Conservation (phyloP, 768 basidiomycete species). For the Pleurotus ostreatus region DNA sequence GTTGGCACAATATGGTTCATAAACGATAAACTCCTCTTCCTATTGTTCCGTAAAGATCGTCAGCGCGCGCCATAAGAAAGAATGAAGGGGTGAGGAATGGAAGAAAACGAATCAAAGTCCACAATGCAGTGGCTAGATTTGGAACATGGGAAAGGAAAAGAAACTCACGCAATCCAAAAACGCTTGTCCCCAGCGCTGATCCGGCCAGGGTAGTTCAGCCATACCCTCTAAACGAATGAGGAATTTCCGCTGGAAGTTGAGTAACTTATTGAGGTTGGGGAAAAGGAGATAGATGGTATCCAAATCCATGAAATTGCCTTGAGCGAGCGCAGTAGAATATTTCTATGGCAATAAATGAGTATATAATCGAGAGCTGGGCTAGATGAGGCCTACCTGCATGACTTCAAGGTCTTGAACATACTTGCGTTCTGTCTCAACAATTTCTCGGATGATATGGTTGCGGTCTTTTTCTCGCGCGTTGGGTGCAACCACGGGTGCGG, state of each 20-base stretch:
- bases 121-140: constrained; percentile 41
- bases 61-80: constrained; percentile 18
- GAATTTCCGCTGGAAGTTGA: constrained; percentile 96
- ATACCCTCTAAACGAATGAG: constrained; percentile 86
- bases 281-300: constrained; percentile 96
- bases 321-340: constrained; percentile 82
- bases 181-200: constrained; percentile 83
- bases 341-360: constrained; percentile 60
- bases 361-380: constrained; percentile 7
- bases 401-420: constrained; percentile 96
- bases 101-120: constrained; percentile 8
- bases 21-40: constrained; percentile 95
- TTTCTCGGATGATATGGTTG: constrained; percentile 79
- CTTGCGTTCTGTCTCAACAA: constrained; percentile 93
- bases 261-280: constrained; percentile 87
- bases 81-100: constrained; percentile 22
- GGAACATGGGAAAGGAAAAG: constrained; percentile 23
- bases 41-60: constrained; percentile 45
- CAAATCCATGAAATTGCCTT: constrained; percentile 82
- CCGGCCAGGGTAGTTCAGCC: constrained; percentile 76
- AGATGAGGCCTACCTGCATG: constrained; percentile 70
- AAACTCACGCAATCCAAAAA: constrained; percentile 79
- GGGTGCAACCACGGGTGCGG: constrained; percentile 32
- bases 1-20: constrained; percentile 97
- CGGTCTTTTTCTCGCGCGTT: constrained; percentile 65